phyloP scores from a whole-genome alignment of 2,329 filamentous ascomycete genomes.

The Knoxdaviesia proteae region DNA sequence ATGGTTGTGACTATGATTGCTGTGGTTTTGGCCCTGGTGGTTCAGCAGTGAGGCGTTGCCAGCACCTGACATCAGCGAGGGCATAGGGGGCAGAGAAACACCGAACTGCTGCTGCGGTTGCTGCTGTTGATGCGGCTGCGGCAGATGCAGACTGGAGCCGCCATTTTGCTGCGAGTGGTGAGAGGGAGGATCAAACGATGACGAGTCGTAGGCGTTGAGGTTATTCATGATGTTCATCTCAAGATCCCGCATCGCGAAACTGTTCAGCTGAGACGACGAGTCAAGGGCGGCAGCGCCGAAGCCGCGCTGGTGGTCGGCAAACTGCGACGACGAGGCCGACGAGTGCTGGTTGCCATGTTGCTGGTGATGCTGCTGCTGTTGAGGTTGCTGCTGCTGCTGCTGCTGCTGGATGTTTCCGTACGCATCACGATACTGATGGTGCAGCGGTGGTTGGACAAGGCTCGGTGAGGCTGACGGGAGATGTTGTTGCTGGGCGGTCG shows the following conservation, averaged over 20 bases:
- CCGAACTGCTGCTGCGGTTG: slow-evolving; percentile 9
- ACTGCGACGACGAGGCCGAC: too few relatives aligned
- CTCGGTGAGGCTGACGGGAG: slow-evolving; percentile 8
- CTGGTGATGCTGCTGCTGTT: too few relatives aligned
- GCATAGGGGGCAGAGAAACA: slow-evolving; percentile 7
- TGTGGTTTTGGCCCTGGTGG: too few relatives aligned
- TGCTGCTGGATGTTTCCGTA: slow-evolving; percentile 8
- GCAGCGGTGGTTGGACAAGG: slow-evolving; percentile 7
- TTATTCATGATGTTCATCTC: slow-evolving; percentile 2
- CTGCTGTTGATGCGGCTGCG: slow-evolving; percentile 16
- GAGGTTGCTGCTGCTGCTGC: slow-evolving; percentile 1
- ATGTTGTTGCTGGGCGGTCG: slow-evolving; percentile 7
- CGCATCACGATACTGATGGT: slow-evolving; percentile 7
- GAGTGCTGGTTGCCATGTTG: too few relatives aligned
- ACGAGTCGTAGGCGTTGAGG: too few relatives aligned
- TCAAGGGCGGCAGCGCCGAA: too few relatives aligned
- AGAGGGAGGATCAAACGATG: slow-evolving; percentile 4
- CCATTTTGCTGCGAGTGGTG: slow-evolving; percentile 5
- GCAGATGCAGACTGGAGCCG: slow-evolving; percentile 8
- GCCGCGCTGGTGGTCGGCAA: too few relatives aligned
- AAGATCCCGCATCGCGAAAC: slow-evolving; percentile 1
- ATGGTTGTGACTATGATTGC: too few relatives aligned
- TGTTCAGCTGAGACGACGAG: too few relatives aligned
- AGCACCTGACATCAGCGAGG: too few relatives aligned
- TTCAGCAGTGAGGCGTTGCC: too few relatives aligned